Evolutionary conservation across 2,329 filamentous ascomycete species (phyloP).

Genomic region (Daldinia sp.): DNA sequence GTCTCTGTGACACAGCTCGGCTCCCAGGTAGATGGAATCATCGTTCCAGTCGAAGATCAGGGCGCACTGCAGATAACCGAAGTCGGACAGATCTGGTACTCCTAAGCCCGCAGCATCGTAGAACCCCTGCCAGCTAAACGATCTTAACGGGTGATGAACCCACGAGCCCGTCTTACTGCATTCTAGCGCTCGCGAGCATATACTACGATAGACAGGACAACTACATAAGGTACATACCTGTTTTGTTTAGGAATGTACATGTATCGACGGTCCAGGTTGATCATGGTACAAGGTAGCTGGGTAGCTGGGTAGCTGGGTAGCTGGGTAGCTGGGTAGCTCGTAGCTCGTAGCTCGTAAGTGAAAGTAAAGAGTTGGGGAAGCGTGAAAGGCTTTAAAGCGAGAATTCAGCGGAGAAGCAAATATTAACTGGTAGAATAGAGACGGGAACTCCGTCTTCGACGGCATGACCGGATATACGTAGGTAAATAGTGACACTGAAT

Average conservation of each 20-base stretch:
- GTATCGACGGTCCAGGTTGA: constrained; percentile 12
- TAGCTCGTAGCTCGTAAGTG: too few species aligned
- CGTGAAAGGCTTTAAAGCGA: not conserved
- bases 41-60: constrained; percentile 50
- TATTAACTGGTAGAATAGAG: not conserved
- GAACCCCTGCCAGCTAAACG: constrained; percentile 48
- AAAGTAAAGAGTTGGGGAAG: not conserved
- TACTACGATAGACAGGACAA: not conserved
- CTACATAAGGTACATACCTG: not conserved
- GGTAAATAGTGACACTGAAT: not conserved
- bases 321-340: not conserved
- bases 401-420: constrained; percentile 3
- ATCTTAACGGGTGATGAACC: constrained; percentile 34
- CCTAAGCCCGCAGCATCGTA: constrained; percentile 49
- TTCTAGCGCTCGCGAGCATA: constrained; percentile 6
- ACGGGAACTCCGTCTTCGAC: constrained; percentile 22
- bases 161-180: constrained; percentile 19
- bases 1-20: constrained; percentile 46
- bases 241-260: not conserved
- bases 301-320: not conserved
- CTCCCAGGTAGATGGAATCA: constrained; percentile 49
- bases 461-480: constrained; percentile 9
- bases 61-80: constrained; percentile 53
- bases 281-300: not conserved
- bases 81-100: constrained; percentile 52